Conservation (phyloP, 2,329 filamentous ascomycete genomes). For the Diaporthe ampelina region DNA sequence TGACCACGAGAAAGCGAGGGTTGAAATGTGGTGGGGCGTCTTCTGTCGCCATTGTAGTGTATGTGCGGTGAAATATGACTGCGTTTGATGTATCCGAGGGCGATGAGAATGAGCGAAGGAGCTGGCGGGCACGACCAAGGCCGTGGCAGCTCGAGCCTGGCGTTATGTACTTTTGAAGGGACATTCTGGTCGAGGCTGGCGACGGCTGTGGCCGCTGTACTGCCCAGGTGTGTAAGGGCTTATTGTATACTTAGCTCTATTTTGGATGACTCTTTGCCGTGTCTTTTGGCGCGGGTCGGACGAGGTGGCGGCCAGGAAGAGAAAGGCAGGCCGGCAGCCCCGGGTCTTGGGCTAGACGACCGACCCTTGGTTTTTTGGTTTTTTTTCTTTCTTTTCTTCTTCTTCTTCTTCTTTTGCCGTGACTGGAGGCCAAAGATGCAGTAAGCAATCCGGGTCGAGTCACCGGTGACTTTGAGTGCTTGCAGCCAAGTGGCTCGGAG, state of each 20-base stretch:
- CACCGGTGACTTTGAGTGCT: slow-evolving; percentile 12
- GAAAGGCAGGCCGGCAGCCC: neutral
- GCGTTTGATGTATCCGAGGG: neutral
- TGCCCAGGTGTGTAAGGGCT: neutral
- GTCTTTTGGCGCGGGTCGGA: neutral
- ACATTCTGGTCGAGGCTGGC: slow-evolving; percentile 2
- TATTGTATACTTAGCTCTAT: neutral
- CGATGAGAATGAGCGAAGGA: neutral
- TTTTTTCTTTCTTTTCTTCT: too few species aligned
- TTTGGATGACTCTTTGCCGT: slow-evolving; percentile 29
- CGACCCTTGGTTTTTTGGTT: too few species aligned
- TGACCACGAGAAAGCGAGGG: slow-evolving; percentile 82
- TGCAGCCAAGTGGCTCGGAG: neutral
- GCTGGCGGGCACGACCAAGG: neutral
- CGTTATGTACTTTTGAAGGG: slow-evolving; percentile 17
- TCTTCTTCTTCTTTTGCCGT: too few species aligned
- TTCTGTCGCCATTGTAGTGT: neutral
- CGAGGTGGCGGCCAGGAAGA: neutral
- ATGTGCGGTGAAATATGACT: slow-evolving; percentile 3
- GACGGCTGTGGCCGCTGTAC: neutral
- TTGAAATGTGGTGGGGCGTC: slow-evolving; percentile 41
- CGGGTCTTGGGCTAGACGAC: too few species aligned
- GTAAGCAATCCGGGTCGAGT: neutral
- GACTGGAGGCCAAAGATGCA: too few species aligned
- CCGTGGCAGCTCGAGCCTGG: slow-evolving; percentile 19